A percentile compares a stretch with the other conserved stretches of the same genome.
phyloP scores from a whole-genome alignment of 2,329 filamentous ascomycete genomes.

The Metarhizium album region DNA sequence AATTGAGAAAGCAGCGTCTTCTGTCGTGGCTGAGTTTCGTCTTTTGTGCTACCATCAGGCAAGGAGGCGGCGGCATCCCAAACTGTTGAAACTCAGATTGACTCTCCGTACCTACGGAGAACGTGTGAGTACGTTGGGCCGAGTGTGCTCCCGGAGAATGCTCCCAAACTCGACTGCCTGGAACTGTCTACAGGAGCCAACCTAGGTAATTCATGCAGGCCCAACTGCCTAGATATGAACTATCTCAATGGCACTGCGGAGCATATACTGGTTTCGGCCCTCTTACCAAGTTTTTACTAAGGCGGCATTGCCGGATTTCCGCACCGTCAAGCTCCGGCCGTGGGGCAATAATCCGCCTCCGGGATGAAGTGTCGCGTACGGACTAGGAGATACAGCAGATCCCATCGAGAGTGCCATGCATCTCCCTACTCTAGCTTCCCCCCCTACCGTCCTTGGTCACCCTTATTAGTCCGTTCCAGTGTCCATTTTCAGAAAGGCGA shows the following conservation, averaged over 20 bases:
- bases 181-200: neutral
- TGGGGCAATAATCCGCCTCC: neutral
- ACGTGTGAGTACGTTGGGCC: neutral
- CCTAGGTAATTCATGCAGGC: neutral
- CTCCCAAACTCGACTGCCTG: neutral
- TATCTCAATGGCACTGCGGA: neutral
- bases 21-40: slow-evolving; percentile 4
- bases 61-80: neutral
- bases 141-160: neutral
- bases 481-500: slow-evolving; percentile 22
- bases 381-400: neutral
- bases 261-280: neutral
- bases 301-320: neutral
- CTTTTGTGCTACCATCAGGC: slow-evolving; percentile 3
- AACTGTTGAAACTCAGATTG: neutral
- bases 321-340: neutral
- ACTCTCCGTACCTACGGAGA: neutral
- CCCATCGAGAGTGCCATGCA: neutral
- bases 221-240: neutral
- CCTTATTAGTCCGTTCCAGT: neutral
- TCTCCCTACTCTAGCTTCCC: neutral
- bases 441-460: neutral
- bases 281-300: neutral
- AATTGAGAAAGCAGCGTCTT: slow-evolving; percentile 1
- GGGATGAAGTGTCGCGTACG: neutral